Evolutionary conservation across 176 grass and related monocot species (phyloP).

Genomic region (Bonia amplexicaulis): DNA sequence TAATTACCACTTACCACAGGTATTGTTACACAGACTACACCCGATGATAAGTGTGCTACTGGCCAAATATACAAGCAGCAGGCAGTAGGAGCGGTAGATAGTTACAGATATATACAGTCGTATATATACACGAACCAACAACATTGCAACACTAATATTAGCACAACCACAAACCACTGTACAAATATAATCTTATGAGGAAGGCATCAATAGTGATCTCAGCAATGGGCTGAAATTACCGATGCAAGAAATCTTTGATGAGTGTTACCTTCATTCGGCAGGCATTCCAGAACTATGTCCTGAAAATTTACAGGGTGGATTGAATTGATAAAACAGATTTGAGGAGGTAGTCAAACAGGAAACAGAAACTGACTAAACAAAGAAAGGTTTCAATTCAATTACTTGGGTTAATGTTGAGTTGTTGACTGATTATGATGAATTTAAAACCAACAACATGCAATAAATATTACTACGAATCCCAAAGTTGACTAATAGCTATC

Average conservation of each 20-base stretch:
- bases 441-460: neutral
- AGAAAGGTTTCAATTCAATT: neutral
- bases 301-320: conserved; percentile 30
- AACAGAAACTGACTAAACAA: neutral
- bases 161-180: conserved; percentile 40
- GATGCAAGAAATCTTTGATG: conserved; percentile 35
- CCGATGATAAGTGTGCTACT: conserved; percentile 18
- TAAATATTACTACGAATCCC: neutral
- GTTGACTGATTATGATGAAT: neutral
- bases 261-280: conserved; percentile 31
- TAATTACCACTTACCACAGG: conserved; percentile 15
- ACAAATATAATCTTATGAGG: conserved; percentile 52
- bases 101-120: conserved; percentile 43
- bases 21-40: conserved; percentile 21
- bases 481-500: neutral
- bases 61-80: conserved; percentile 33
- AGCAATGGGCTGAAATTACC: conserved; percentile 51
- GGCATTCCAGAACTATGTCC: conserved; percentile 33
- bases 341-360: neutral
- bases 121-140: conserved; percentile 40
- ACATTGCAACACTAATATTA: conserved; percentile 23
- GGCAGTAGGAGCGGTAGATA: conserved; percentile 9
- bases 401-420: neutral
- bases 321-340: neutral
- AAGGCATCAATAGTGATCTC: conserved; percentile 18